Evolutionary conservation across 345 rosid species (phyloP).

Genomic region (Cochlearia excelsa): DNA sequence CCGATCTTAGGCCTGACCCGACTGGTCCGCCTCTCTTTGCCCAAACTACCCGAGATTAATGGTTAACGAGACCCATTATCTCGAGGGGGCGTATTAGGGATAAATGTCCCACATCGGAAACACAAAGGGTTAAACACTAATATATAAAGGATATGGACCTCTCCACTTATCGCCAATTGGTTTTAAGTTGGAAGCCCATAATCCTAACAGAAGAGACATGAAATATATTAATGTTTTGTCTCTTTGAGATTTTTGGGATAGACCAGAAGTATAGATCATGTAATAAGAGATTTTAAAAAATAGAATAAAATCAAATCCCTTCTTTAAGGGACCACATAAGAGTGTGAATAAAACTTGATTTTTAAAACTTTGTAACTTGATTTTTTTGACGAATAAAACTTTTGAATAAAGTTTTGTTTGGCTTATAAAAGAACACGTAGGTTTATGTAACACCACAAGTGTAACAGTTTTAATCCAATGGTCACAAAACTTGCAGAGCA

Average conservation of each 20-base stretch:
- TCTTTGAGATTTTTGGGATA: conserved; percentile 16
- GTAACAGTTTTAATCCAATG: conserved; percentile 22
- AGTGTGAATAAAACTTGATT: conserved; percentile 6
- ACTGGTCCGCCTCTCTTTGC: too few relatives aligned
- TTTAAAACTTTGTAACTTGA: conserved; percentile 17
- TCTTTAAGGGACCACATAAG: conserved; percentile 24
- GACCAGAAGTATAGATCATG: conserved; percentile 7
- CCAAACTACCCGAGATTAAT: too few relatives aligned
- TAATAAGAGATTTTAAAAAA: background rate
- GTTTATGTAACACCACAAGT: conserved; percentile 29
- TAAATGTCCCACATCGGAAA: too few relatives aligned
- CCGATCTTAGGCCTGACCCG: too few relatives aligned
- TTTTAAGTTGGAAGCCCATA: too few relatives aligned
- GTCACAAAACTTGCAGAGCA: conserved; percentile 7
- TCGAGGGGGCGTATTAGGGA: too few relatives aligned
- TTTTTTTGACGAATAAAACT: background rate
- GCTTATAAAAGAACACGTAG: conserved; percentile 35
- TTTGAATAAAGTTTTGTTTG: conserved; percentile 17
- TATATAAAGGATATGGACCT: too few relatives aligned
- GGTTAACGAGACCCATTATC: too few relatives aligned
- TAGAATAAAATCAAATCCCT: conserved; percentile 15
- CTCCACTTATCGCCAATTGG: too few relatives aligned
- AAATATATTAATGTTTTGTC: conserved; percentile 1
- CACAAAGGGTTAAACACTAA: too few relatives aligned
- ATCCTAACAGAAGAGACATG: conserved; percentile 44